Percentiles rank a stretch among this genome's conserved stretches.
Conservation (phyloP, 352 stramenopile genomes). For the Phytophthora chlamydospora region DNA sequence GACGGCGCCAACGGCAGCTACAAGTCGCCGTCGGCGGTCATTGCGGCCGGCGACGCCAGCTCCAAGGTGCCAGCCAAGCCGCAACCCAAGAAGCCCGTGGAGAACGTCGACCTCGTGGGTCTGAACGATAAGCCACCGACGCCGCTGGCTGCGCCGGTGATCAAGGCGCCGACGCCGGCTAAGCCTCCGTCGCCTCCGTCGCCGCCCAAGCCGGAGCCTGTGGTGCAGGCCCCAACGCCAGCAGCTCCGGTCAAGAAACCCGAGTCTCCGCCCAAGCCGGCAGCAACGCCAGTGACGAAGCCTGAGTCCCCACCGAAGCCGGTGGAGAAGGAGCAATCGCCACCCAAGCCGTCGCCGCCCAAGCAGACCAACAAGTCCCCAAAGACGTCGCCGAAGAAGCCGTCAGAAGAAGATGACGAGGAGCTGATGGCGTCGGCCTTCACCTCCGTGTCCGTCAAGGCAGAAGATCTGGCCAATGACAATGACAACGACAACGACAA, state of each 20-base stretch:
- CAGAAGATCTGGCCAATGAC: constrained; percentile 38
- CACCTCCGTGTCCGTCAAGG: constrained; percentile 34
- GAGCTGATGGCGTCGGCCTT: constrained; percentile 36
- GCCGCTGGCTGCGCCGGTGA: constrained; percentile 22
- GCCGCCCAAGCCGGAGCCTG: constrained; percentile 17
- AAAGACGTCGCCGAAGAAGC: constrained; percentile 33
- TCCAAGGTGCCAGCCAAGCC: constrained; percentile 41
- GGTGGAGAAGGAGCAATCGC: constrained; percentile 4
- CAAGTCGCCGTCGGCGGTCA: constrained; percentile 39
- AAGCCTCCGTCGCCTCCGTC: constrained; percentile 21
- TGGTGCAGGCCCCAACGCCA: constrained; percentile 13
- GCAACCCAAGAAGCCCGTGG: constrained; percentile 28
- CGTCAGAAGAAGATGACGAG: constrained; percentile 22
- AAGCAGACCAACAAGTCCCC: constrained; percentile 24
- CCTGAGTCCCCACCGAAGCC: constrained; percentile 21
- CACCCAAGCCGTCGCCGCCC: constrained; percentile 6
- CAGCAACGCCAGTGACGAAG: constrained; percentile 19
- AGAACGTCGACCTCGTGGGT: constrained; percentile 57
- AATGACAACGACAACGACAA: constrained; percentile 46
- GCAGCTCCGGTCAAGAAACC: constrained; percentile 18
- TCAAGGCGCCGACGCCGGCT: constrained; percentile 17
- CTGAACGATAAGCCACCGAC: constrained; percentile 44
- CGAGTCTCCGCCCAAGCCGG: constrained; percentile 7
- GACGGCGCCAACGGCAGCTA: constrained; percentile 33
- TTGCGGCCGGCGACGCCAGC: constrained; percentile 31